Base-by-base conservation (phyloP, 139 green algal genomes). In the Chlorella sp. region DNA sequence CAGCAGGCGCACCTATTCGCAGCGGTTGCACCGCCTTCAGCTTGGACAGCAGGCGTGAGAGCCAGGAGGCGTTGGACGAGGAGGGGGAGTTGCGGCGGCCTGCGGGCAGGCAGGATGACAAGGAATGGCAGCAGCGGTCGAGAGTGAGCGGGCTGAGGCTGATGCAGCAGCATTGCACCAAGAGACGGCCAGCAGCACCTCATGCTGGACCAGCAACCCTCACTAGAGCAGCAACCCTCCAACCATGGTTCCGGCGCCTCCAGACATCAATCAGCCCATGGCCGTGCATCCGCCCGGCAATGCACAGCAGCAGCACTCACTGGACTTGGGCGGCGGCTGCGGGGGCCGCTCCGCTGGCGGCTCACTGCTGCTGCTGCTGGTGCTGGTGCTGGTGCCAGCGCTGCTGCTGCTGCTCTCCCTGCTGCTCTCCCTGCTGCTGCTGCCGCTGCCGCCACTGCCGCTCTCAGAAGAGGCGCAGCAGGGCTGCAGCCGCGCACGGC, bases 31-130 rank as follows among this genome's bases (percentile, higher is more conserved):
- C 60, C 25, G 20, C 2, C 60, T 72, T 82, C 3, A 82, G 26
- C 17, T 57, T 62, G 12, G 57, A 41, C 18, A 39, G 26, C 0
- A 82, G 57, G 36, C 76, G 76, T 36, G 57, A 71, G 21, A 82
- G 36, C 76, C 76, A 82, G 76, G 76, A 82, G 28, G 73, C 39
- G 32, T 30, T 39, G 51, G 74, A 81, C 28, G 74, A 70, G 21
- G 74, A 78, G 2, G 73, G 34, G 21, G 69, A 56, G 21, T 82
- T 82, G 76, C 76, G 76, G 11, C 51, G 51, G 36, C 76, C 76
- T 82, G 76, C 60, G 23, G 26, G 21, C 16, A 34, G 60, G 60
- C 26, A 30, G 13, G 51, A 23, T 9, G 60, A 7, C 9, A 34
- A 16, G 44, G 6, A 51, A 51, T 16, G 44, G 44, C 44, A 51